Percentiles rank a stretch among this genome's conserved stretches.
These are phyloP conservation scores for Globisporangium radiosum DNA, from an alignment of 352 stramenopile genomes.

Conservation along the genomic window DNA sequence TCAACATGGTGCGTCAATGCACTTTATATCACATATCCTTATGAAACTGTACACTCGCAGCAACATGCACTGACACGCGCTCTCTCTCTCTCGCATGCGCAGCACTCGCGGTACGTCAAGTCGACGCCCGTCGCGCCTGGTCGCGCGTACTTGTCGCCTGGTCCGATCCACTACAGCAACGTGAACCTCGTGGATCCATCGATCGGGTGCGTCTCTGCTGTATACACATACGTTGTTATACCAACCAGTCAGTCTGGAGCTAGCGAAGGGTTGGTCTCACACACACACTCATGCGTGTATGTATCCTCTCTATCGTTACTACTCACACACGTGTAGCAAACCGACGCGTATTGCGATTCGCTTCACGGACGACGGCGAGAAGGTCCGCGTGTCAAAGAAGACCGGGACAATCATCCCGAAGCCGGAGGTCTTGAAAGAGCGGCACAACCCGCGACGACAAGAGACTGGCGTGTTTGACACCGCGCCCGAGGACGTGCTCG, in stretches of 20 bases:
- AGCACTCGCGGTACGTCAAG: constrained; percentile 82
- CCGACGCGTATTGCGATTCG: constrained; percentile 72
- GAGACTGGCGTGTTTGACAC: constrained; percentile 81
- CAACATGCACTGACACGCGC: not conserved
- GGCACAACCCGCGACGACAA: constrained; percentile 77
- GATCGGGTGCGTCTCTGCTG: constrained; percentile 28
- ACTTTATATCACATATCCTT: not conserved
- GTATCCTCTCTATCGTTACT: not conserved
- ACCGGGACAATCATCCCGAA: constrained; percentile 94
- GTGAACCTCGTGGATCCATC: constrained; percentile 81
- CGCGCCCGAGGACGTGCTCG: constrained; percentile 67
- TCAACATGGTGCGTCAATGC: constrained; percentile 66
- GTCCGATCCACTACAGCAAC: constrained; percentile 85
- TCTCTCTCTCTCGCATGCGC: not conserved
- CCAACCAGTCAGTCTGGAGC: too few relatives aligned
- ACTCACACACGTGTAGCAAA: constrained; percentile 25
- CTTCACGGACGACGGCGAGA: constrained; percentile 90
- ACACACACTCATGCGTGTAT: not conserved
- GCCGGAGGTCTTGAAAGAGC: constrained; percentile 87
- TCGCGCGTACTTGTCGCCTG: constrained; percentile 74
- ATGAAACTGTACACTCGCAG: constrained; percentile 1
- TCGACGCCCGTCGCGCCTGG: constrained; percentile 55
- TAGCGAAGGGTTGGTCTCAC: not conserved
- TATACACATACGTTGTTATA: not conserved
- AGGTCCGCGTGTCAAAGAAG: constrained; percentile 93